Base-by-base conservation (phyloP, 257 asterid genomes). In the Eustoma russellianum region DNA sequence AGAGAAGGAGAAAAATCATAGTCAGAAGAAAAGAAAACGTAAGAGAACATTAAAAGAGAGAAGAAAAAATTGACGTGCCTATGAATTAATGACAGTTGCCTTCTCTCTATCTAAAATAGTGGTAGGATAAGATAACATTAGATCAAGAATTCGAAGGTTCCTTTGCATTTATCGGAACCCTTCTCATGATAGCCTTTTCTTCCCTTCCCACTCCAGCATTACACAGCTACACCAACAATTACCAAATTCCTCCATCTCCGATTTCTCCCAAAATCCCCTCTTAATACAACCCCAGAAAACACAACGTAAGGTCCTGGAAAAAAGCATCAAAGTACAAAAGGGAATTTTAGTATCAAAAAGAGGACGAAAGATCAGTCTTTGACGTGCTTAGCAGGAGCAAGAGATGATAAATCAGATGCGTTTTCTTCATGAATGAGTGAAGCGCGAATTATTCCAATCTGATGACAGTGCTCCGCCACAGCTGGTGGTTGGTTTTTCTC, bases 101-200 rank as follows among this genome's bases (percentile, higher is more conserved):
- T 68, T 91, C 46, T 82, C 93, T 73, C 98, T 79, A 9, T 80
- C 95, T 0, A 91, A 74, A 67, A 91, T 87, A 0, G 88, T 76
- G 53, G 94, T 84, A 62, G 98, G 98, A 56, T 91, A 91, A 67
- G 98, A 91, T 70, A 91, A 57, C 53, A 87, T 40, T 61, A 95
- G 95, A 59, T 91, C 96, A 17, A 91, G 89, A 72, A 91, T 75
- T 30, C 98, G 68, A 38, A 91, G 94, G 63, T n/a, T n/a, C n/a
- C n/a, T n/a, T n/a, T n/a, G n/a, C n/a, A n/a, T n/a, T n/a, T n/a
- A n/a, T n/a, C n/a, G n/a, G n/a, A n/a, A n/a, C n/a, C n/a, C n/a
- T n/a, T n/a, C n/a, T n/a, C n/a, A n/a, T n/a, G n/a, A n/a, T n/a
- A n/a, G n/a, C n/a, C n/a, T n/a, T n/a, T n/a, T n/a, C n/a, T n/a